Evolutionary conservation across 108 stramenopile genomes (phyloP).

Genomic region (Asterionellopsis glacialis): DNA sequence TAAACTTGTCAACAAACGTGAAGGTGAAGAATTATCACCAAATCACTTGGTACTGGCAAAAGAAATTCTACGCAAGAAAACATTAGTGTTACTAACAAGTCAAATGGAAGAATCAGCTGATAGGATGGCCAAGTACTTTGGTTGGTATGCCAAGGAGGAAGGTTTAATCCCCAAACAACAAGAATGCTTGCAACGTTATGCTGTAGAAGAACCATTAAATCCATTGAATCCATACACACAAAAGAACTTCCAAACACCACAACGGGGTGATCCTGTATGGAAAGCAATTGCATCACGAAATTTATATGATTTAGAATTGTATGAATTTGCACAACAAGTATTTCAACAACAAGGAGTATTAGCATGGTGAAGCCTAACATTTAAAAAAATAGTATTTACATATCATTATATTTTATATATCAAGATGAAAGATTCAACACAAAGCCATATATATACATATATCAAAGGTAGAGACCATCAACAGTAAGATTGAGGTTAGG

Average conservation of each 20-base stretch:
- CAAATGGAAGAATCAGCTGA: background rate
- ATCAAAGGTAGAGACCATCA: no score
- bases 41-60: constrained; percentile 38
- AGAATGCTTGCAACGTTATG: background rate
- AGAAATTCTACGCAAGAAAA: constrained; percentile 22
- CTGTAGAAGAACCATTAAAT: constrained; percentile 3
- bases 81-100: background rate
- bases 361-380: background rate
- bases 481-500: no score
- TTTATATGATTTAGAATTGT: constrained; percentile 27
- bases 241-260: constrained; percentile 3
- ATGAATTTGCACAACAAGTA: constrained; percentile 20
- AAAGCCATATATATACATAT: no score
- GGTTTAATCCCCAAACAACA: background rate
- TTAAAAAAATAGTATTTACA: background rate
- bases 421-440: no score
- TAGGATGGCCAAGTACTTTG: constrained; percentile 3
- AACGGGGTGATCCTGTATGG: constrained; percentile 2
- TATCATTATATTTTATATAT: no score
- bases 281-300: constrained; percentile 3
- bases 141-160: background rate
- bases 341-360: constrained; percentile 44
- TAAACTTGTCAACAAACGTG: background rate
- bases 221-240: constrained; percentile 1
- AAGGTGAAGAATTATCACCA: constrained; percentile 10